Conservation (phyloP, 2,329 filamentous ascomycete genomes). For the Pseudonectria buxi region DNA sequence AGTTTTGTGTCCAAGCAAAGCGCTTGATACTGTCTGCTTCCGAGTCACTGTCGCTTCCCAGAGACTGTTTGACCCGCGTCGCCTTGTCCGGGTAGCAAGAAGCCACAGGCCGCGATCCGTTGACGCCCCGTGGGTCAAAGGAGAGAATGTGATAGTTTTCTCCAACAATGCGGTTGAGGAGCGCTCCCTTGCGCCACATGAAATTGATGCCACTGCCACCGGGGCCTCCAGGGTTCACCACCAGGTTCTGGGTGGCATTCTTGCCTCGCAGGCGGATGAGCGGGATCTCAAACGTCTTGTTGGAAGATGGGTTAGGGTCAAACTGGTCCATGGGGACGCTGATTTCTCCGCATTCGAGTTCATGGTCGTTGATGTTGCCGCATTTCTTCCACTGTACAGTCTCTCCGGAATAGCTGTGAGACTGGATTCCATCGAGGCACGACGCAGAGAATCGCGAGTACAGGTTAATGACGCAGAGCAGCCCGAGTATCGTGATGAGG, state of each 20-base stretch:
- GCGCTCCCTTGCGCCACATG: constrained; percentile 28
- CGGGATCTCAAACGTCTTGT: constrained; percentile 37
- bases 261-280: constrained; percentile 37
- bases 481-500: neutral
- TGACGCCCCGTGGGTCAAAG: constrained; percentile 43
- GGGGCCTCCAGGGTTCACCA: constrained; percentile 43
- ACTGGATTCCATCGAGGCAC: neutral
- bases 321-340: constrained; percentile 43
- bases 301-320: constrained; percentile 20
- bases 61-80: constrained; percentile 22
- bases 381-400: constrained; percentile 33
- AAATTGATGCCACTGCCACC: constrained; percentile 36
- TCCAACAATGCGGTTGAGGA: constrained; percentile 30
- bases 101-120: constrained; percentile 23
- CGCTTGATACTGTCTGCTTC: constrained; percentile 30
- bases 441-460: neutral
- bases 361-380: constrained; percentile 28
- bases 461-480: neutral
- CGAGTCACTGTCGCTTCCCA: constrained; percentile 18
- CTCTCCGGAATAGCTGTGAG: constrained; percentile 26
- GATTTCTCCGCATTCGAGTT: constrained; percentile 37
- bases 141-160: constrained; percentile 39
- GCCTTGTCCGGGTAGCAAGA: constrained; percentile 33
- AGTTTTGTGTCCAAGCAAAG: constrained; percentile 36
- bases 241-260: constrained; percentile 35